Percentiles rank a stretch among this genome's conserved stretches.
Conservation (phyloP, 768 basidiomycete genomes). For the Lyophyllum decastes region DNA sequence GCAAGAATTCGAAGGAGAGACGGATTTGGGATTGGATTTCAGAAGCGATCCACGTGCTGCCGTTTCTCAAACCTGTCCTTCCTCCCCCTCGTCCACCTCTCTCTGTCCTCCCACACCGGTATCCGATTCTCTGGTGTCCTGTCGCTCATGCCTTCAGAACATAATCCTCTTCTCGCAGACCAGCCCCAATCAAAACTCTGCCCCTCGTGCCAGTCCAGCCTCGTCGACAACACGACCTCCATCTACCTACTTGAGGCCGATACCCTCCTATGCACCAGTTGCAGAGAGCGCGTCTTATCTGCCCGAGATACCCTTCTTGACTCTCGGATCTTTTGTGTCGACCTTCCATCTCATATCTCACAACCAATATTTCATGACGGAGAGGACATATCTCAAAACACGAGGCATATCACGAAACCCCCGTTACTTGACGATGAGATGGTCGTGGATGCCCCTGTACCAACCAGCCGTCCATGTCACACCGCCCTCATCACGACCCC, state of each 20-base stretch:
- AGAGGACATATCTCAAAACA: constrained; percentile 25
- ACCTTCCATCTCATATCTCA: constrained; percentile 28
- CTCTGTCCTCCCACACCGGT: constrained; percentile 15
- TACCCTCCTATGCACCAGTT: constrained; percentile 47
- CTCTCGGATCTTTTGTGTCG: constrained; percentile 21
- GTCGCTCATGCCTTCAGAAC: constrained; percentile 54
- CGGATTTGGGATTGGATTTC: no score
- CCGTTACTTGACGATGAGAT: constrained; percentile 35
- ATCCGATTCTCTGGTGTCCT: constrained; percentile 20
- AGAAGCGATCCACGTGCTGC: constrained; percentile 19
- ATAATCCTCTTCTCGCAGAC: constrained; percentile 31
- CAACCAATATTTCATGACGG: constrained; percentile 24
- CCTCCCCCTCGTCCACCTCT: constrained; percentile 4
- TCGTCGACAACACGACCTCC: constrained; percentile 34
- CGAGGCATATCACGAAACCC: constrained; percentile 27
- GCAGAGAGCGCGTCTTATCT: constrained; percentile 41
- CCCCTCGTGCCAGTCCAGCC: constrained; percentile 41
- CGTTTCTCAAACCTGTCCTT: constrained; percentile 13
- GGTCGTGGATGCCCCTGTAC: constrained; percentile 27
- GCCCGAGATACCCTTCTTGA: constrained; percentile 19
- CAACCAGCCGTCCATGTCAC: constrained; percentile 17
- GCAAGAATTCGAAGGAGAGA: neutral
- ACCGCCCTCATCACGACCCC: constrained; percentile 14
- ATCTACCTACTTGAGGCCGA: constrained; percentile 26
- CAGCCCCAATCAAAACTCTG: constrained; percentile 44